A percentile compares a stretch with the other conserved stretches of the same genome.
Evolutionary conservation across 768 basidiomycete species (phyloP).

Genomic region (Termitomyces sp.): DNA sequence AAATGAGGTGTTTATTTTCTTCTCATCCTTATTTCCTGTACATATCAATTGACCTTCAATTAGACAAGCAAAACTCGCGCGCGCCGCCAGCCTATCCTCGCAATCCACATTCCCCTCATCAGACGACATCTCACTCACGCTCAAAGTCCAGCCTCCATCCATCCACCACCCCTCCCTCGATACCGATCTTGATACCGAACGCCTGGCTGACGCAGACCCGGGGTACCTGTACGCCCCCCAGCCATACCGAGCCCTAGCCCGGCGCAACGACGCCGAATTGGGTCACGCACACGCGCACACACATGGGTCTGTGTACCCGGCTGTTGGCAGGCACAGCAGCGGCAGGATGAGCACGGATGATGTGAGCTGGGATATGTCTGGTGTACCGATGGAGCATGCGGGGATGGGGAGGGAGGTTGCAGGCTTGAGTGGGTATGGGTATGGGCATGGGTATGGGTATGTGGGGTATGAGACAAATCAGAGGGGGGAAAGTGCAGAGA

Average conservation of each 20-base stretch:
- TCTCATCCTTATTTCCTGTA: too few species aligned
- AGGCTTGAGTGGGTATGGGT: not conserved
- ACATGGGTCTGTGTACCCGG: too few species aligned
- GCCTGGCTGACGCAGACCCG: too few species aligned
- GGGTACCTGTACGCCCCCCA: conserved; percentile 39
- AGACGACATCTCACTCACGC: conserved; percentile 33
- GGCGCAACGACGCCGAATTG: too few species aligned
- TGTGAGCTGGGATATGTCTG: conserved; percentile 25
- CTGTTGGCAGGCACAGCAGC: too few species aligned
- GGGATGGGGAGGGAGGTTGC: not conserved
- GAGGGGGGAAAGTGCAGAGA: not conserved
- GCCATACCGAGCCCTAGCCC: too few species aligned
- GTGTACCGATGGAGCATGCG: conserved; percentile 8
- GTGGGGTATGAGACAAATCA: too few species aligned
- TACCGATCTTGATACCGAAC: conserved; percentile 2
- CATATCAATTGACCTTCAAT: too few species aligned
- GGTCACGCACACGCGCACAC: too few species aligned
- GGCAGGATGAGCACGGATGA: conserved; percentile 20
- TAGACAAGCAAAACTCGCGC: conserved; percentile 53
- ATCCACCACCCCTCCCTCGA: conserved; percentile 17
- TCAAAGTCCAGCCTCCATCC: conserved; percentile 26
- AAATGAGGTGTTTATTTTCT: conserved; percentile 46
- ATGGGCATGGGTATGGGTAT: not conserved
- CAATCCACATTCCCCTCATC: conserved; percentile 17
- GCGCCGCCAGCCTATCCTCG: conserved; percentile 16